Percentiles rank a stretch among this genome's conserved stretches.
These are phyloP conservation scores for Pythium pyrilobum DNA, from an alignment of 352 stramenopile genomes.

Conservation along the genomic window DNA sequence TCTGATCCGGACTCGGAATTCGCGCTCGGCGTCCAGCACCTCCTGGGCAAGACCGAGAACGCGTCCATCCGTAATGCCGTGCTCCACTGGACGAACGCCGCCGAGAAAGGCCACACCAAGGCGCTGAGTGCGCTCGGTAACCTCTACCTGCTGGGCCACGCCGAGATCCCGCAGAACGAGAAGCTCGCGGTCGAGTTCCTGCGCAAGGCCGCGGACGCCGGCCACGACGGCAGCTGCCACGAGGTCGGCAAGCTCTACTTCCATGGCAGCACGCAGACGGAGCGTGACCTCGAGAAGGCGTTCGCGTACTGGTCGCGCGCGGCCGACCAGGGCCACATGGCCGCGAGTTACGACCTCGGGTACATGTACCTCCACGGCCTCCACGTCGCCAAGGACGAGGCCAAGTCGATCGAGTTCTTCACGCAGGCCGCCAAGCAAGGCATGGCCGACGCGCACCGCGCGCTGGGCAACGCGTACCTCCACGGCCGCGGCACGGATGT, in stretches of 20 bases:
- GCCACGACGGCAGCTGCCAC: conserved; percentile 65
- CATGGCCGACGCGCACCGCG: conserved; percentile 68
- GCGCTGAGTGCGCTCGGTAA: conserved; percentile 66
- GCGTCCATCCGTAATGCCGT: conserved; percentile 45
- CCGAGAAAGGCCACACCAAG: conserved; percentile 61
- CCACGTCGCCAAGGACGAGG: conserved; percentile 51
- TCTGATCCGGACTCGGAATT: conserved; percentile 41
- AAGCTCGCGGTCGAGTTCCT: conserved; percentile 48
- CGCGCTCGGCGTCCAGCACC: conserved; percentile 49
- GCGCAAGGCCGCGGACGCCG: conserved; percentile 55
- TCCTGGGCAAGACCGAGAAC: conserved; percentile 43
- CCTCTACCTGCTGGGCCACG: conserved; percentile 62
- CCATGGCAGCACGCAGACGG: conserved; percentile 31
- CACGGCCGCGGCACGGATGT: conserved; percentile 28
- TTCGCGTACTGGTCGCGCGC: conserved; percentile 64
- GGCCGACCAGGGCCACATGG: conserved; percentile 57
- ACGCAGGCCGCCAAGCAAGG: conserved; percentile 41
- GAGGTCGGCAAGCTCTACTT: conserved; percentile 74
- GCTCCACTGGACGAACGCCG: conserved; percentile 75
- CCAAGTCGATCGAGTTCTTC: conserved; percentile 59
- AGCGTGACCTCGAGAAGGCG: conserved; percentile 28
- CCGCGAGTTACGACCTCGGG: conserved; percentile 66
- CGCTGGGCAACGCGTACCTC: conserved; percentile 52
- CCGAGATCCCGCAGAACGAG: conserved; percentile 38
- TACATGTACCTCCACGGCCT: conserved; percentile 72